A percentile compares a stretch with the other conserved stretches of the same genome.
Evolutionary conservation across 169 alveolate genomes (phyloP).

Genomic region (Plasmodium yoelii): DNA sequence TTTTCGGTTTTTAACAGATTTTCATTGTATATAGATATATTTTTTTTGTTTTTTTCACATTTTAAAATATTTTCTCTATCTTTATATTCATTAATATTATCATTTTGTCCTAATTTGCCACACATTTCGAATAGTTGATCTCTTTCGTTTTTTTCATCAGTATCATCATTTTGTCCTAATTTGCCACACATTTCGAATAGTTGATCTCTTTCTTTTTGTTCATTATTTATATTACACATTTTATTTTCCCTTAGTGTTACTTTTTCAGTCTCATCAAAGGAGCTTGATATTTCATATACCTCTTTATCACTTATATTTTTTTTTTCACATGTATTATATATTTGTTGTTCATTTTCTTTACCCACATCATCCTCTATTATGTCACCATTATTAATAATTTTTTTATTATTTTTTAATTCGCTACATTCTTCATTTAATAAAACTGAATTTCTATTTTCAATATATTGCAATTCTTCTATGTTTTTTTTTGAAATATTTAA

Average conservation of each 20-base stretch:
- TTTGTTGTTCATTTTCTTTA: not conserved
- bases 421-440: not conserved
- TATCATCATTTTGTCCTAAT: not conserved
- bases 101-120: not conserved
- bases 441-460: conserved; percentile 13
- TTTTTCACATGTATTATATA: not conserved
- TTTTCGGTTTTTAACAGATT: not conserved
- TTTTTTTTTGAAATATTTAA: conserved; percentile 23
- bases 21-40: not conserved
- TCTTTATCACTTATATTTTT: not conserved
- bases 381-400: no score
- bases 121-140: no score
- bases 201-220: no score
- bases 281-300: conserved; percentile 11
- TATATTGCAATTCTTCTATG: conserved; percentile 11
- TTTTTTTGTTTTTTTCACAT: not conserved
- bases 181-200: not conserved
- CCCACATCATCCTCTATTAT: no score
- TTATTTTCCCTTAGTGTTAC: not conserved
- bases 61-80: not conserved
- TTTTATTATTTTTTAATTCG: not conserved
- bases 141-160: not conserved
- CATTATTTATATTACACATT: no score
- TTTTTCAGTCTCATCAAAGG: conserved; percentile 14
- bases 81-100: not conserved